phyloP scores from a whole-genome alignment of 2,329 filamentous ascomycete genomes.

The Uncinocarpus reesii region DNA sequence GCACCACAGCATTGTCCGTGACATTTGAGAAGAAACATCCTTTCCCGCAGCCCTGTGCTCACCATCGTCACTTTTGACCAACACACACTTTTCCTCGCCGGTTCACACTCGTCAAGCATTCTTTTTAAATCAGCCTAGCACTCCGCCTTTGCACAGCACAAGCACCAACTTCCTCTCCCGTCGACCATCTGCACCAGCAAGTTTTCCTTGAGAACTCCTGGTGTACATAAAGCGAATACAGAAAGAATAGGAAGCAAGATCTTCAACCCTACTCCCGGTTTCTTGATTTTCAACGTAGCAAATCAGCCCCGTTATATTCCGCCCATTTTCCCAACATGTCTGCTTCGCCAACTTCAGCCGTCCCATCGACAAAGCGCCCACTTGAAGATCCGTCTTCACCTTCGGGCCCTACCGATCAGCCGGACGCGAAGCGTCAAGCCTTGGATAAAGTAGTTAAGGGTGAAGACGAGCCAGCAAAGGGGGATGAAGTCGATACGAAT shows the following conservation, averaged over 20 bases:
- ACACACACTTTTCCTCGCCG: slow-evolving; percentile 18
- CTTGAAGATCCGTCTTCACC: slow-evolving; percentile 95
- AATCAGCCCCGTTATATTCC: slow-evolving; percentile 15
- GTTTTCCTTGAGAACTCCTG: slow-evolving; percentile 80
- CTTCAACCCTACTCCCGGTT: slow-evolving; percentile 35
- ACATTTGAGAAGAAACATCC: slow-evolving; percentile 5
- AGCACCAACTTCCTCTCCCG: slow-evolving; percentile 17
- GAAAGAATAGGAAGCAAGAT: slow-evolving; percentile 42
- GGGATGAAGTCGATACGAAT: slow-evolving; percentile 23
- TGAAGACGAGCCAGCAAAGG: slow-evolving; percentile 40
- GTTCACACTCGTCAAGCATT: slow-evolving; percentile 12
- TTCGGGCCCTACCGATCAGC: slow-evolving; percentile 80
- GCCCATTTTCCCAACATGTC: slow-evolving; percentile 53
- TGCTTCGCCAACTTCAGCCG: slow-evolving; percentile 46
- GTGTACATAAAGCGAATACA: slow-evolving; percentile 65
- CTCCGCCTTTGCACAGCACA: slow-evolving; percentile 14
- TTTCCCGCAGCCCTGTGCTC: slow-evolving; percentile 11
- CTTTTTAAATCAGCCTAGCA: slow-evolving; percentile 10
- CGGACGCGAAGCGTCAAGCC: slow-evolving; percentile 91
- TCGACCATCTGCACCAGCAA: slow-evolving; percentile 61
- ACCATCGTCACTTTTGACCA: slow-evolving; percentile 9
- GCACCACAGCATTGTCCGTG: slow-evolving; percentile 28
- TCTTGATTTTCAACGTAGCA: slow-evolving; percentile 24
- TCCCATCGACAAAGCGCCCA: slow-evolving; percentile 64
- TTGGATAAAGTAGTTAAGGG: slow-evolving; percentile 82